These are phyloP conservation scores for Phlebiopsis flavidoalba DNA, from an alignment of 768 basidiomycete species.

Conservation along the genomic window DNA sequence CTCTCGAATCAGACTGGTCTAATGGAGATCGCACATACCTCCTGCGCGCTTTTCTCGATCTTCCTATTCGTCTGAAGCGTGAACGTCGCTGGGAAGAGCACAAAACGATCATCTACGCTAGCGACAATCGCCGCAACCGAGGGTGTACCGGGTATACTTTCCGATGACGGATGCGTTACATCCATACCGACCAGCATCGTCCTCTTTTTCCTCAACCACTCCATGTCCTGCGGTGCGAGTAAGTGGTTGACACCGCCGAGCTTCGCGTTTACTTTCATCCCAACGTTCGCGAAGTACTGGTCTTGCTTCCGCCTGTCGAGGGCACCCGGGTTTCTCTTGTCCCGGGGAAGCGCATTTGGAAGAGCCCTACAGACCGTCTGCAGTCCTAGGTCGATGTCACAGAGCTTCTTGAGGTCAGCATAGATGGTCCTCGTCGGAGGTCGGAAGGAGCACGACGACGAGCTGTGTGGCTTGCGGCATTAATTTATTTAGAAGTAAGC, in stretches of 20 bases:
- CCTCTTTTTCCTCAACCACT: slow-evolving; percentile 58
- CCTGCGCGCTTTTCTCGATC: slow-evolving; percentile 31
- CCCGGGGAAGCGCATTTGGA: slow-evolving; percentile 55
- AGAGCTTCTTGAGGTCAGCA: slow-evolving; percentile 73
- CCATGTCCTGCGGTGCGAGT: slow-evolving; percentile 48
- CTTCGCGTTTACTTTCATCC: slow-evolving; percentile 79
- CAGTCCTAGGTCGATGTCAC: slow-evolving; percentile 66
- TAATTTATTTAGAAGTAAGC: no score
- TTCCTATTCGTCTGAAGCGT: slow-evolving; percentile 52
- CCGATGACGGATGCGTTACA: slow-evolving; percentile 75
- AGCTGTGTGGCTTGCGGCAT: no score
- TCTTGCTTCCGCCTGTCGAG: no score
- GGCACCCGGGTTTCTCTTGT: no score
- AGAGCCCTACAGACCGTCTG: slow-evolving; percentile 70
- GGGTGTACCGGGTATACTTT: slow-evolving; percentile 64
- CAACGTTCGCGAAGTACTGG: slow-evolving; percentile 80
- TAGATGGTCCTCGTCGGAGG: slow-evolving; percentile 68
- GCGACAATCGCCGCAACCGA: slow-evolving; percentile 84
- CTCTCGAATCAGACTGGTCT: neutral
- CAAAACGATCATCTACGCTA: slow-evolving; percentile 62
- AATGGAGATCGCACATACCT: slow-evolving; percentile 22
- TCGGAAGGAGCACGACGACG: slow-evolving; percentile 16
- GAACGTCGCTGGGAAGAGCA: slow-evolving; percentile 74
- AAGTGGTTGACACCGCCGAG: slow-evolving; percentile 77
- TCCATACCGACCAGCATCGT: slow-evolving; percentile 89